Evolutionary conservation across 495 filamentous ascomycete genomes (phyloP), one percentile per base, ranked within the genome.

Genomic region (Neurospora sp.): DNA sequence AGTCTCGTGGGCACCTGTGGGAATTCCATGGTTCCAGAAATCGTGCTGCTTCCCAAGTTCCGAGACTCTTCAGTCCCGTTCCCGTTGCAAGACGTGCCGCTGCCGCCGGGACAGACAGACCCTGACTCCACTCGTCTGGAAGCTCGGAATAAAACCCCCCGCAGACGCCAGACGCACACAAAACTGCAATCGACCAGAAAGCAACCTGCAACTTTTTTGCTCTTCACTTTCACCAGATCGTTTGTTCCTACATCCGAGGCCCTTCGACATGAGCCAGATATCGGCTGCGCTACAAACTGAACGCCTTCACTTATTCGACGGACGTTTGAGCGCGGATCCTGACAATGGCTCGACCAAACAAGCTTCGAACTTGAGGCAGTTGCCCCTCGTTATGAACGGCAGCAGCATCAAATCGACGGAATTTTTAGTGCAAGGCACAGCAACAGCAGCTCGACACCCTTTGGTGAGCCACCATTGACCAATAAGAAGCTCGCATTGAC

Each of bases 401-500:
- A 59, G 22, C 47, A 61, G 53, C 53, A 18, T 8, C 53, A 37
- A 65, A 65, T 65, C 53, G 14, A 65, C 53, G 53, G 14, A 65
- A 16, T 65, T 16, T 35, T 8, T 18, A 65, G 53, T 65, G 27
- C 27, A 61, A 61, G 53, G 53, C 53, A 59, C 47, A 59, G 22
- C 22, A 27, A 27, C 22, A 27, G 27, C 27, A 31, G 27, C 3
- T 31, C 27, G 27, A 31, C 27, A 31, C 27, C 27, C 27, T 31
- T 31, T 31, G 53, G 53, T 65, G 14, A 65, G 14, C 44, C 5
- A 44, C 68, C 41, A 73, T 73, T 73, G 72, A 69, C 68, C 72
- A 73, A 73, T 73, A 31, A 70, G 31, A 53, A 70, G 42, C 31
- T 20, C 6, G 3, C 38, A 65, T 65, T 8, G 14, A 18, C 53